Percentiles rank a stretch among this genome's conserved stretches.
Conservation (phyloP, 176 grass and related monocot genomes). For the Ananas comosus region DNA sequence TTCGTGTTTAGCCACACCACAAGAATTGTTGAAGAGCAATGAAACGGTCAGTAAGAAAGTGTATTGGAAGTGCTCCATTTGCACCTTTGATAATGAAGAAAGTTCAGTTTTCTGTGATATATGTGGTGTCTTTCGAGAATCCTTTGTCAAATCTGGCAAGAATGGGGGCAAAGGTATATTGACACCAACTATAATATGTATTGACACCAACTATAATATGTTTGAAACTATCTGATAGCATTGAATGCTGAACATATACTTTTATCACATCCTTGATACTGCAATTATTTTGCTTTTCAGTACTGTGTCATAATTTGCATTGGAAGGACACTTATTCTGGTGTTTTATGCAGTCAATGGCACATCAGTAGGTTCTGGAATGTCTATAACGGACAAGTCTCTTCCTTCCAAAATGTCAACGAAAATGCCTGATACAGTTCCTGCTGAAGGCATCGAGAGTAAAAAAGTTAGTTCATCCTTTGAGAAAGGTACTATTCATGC, state of each 20-base stretch:
- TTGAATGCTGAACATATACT: background rate
- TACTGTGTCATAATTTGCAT: background rate
- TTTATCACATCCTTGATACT: background rate
- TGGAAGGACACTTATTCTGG: slow-evolving; percentile 9
- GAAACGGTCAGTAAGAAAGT: slow-evolving; percentile 13
- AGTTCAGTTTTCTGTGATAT: slow-evolving; percentile 64
- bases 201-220: background rate
- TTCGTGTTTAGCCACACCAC: slow-evolving; percentile 32
- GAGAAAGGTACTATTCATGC: slow-evolving; percentile 48
- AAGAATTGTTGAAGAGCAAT: slow-evolving; percentile 21
- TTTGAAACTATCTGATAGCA: background rate
- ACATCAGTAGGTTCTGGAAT: slow-evolving; percentile 24
- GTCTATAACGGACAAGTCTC: slow-evolving; percentile 30
- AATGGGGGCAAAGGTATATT: slow-evolving; percentile 47
- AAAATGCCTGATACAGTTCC: slow-evolving; percentile 12
- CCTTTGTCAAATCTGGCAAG: slow-evolving; percentile 65
- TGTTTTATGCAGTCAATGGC: slow-evolving; percentile 29
- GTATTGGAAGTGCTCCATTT: slow-evolving; percentile 79
- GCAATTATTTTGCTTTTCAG: background rate
- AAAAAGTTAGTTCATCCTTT: slow-evolving; percentile 26
- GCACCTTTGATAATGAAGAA: slow-evolving; percentile 67
- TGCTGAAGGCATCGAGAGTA: slow-evolving; percentile 13
- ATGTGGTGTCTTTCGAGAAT: slow-evolving; percentile 76
- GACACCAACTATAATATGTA: background rate
- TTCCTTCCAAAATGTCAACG: slow-evolving; percentile 28